Evolutionary conservation across 306 rosid genomes (phyloP), one percentile per base, ranked within the genome.

Genomic region (Cicer bijugum): DNA sequence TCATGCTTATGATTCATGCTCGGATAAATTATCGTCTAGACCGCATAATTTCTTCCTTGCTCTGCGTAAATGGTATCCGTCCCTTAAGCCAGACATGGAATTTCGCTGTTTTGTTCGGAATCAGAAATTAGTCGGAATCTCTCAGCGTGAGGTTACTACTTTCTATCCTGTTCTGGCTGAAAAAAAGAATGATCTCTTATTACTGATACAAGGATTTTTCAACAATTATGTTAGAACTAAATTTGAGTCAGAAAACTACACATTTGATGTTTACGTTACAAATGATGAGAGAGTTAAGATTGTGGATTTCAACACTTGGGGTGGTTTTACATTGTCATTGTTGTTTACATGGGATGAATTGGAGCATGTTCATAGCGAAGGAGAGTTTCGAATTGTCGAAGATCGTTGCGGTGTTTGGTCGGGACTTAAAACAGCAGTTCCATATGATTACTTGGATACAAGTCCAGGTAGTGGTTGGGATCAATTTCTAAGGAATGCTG

Each of bases 61-160:
- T 59, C 17, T 59, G n/a, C 65, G 65, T 12, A 59, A 59, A 59
- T 59, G 65, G 65, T 59, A 59, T 59, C 19, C 65, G 2, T 58
- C 43, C 10, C 42, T 28, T 33, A 58, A 58, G 43, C 65, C 65
- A 12, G 43, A 33, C 6, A 59, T 59, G 65, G 43, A 59, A 12
- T 33, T 59, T 59, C 43, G 65, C 0, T 59, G 43, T 59, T 59
- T 59, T 3, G 43, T 59, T 5, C 6, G 43, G 43, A 59, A 59
- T 59, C 10, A 59, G 6, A 59, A 59, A 59, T 7, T 59, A 59
- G 43, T 59, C 5, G 43, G 43, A 59, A 33, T 59, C 9, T 59
- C 65, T 59, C 65, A 59, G 65, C 43, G 65, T 12, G 65, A 59
- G 43, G 65, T 33, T 33, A 59, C 65, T 33, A 59, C 65, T 12